A percentile compares a stretch with the other conserved stretches of the same genome.
These are phyloP conservation scores for Fusarium sp. DNA, from an alignment of 2,329 filamentous ascomycete genomes.

Conservation along the genomic window DNA sequence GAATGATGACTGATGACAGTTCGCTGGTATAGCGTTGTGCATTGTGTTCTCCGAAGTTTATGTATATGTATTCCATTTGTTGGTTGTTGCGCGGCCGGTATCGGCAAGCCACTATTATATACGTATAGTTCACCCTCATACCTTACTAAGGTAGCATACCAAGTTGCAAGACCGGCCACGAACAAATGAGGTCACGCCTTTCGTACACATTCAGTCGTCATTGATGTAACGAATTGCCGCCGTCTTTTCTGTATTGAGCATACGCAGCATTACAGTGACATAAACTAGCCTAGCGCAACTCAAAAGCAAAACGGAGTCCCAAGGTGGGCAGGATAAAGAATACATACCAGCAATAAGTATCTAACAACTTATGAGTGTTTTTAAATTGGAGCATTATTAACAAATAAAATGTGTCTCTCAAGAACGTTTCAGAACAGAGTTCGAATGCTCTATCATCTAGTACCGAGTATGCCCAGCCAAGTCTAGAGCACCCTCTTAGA, in stretches of 20 bases:
- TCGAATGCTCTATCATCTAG: neutral
- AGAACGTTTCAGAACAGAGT: neutral
- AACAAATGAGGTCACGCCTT: neutral
- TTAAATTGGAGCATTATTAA: neutral
- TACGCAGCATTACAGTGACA: neutral
- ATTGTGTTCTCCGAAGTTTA: neutral
- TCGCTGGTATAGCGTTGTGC: neutral
- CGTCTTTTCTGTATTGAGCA: neutral
- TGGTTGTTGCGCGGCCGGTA: neutral
- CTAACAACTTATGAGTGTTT: neutral
- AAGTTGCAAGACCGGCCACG: neutral
- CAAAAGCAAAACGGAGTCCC: neutral
- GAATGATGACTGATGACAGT: conserved; percentile 32
- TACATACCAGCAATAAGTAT: neutral
- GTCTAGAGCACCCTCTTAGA: neutral
- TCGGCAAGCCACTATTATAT: neutral
- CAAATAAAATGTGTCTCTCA: neutral
- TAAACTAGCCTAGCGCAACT: neutral
- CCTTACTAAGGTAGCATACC: neutral
- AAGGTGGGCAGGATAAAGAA: neutral
- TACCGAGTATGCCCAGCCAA: neutral
- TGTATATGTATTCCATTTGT: conserved; percentile 1
- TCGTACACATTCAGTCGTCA: neutral
- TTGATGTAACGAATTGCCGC: neutral
- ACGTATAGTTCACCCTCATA: neutral